Evolutionary conservation across 495 filamentous ascomycete species (phyloP).

Genomic region (Podospora conica): DNA sequence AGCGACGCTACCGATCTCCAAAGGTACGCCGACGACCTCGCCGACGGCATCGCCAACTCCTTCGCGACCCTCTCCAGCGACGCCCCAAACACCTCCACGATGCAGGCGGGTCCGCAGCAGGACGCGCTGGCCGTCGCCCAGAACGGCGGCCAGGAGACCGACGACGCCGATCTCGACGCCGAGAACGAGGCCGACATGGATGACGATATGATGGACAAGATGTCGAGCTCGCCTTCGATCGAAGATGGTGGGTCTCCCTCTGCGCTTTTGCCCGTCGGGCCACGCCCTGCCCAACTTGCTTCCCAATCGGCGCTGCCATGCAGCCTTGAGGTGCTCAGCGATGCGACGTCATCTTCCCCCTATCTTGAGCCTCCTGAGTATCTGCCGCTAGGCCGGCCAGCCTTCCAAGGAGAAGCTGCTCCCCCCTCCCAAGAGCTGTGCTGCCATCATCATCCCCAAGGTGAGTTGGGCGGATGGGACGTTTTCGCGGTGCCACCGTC

Average conservation of each 20-base stretch:
- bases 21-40: slow-evolving; percentile 45
- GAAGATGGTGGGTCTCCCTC: slow-evolving; percentile 80
- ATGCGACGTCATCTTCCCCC: slow-evolving; percentile 48
- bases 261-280: slow-evolving; percentile 29
- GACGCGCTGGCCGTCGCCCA: slow-evolving; percentile 49
- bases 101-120: slow-evolving; percentile 38
- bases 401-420: not conserved
- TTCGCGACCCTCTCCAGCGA: slow-evolving; percentile 26
- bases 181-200: slow-evolving; percentile 65
- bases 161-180: slow-evolving; percentile 65
- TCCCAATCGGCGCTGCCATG: slow-evolving; percentile 25
- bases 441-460: slow-evolving; percentile 55
- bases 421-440: not conserved
- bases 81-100: slow-evolving; percentile 22
- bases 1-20: slow-evolving; percentile 42
- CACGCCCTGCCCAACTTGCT: slow-evolving; percentile 37
- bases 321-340: slow-evolving; percentile 23
- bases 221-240: slow-evolving; percentile 96
- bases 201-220: slow-evolving; percentile 93
- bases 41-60: slow-evolving; percentile 41
- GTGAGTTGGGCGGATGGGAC: slow-evolving; percentile 46
- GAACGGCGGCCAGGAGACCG: slow-evolving; percentile 55
- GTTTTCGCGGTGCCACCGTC: not conserved
- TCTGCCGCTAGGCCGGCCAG: slow-evolving; percentile 35
- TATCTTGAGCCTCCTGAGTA: slow-evolving; percentile 45